A percentile compares a stretch with the other conserved stretches of the same genome.
Conservation (phyloP, 83 land plant species). For the Diphasiastrum complanatum region DNA sequence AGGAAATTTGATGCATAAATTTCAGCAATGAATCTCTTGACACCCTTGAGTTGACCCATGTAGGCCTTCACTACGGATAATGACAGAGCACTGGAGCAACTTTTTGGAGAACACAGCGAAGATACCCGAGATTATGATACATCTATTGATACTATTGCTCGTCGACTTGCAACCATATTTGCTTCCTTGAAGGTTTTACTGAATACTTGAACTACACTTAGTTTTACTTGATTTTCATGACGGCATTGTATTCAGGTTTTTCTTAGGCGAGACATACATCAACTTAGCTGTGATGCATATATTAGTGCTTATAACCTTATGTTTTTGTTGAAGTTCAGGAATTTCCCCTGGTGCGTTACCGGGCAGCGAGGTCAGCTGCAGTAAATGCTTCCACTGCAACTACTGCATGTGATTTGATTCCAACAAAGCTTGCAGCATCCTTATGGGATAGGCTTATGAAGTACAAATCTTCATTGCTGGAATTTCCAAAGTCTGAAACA, state of each 20-base stretch:
- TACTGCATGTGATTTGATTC: slow-evolving; percentile 77
- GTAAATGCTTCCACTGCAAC: slow-evolving; percentile 45
- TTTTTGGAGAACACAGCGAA: slow-evolving; percentile 74
- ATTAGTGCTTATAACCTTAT: neutral
- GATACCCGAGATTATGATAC: slow-evolving; percentile 49
- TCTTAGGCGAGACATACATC: neutral
- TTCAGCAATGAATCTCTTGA: too few relatives aligned
- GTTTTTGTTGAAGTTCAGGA: slow-evolving; percentile 45
- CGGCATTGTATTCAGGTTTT: neutral
- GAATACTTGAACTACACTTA: neutral
- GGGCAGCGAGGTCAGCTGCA: slow-evolving; percentile 72
- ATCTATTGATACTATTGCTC: slow-evolving; percentile 66
- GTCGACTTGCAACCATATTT: slow-evolving; percentile 86
- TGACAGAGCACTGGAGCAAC: slow-evolving; percentile 70
- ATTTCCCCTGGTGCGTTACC: slow-evolving; percentile 83
- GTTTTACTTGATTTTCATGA: neutral
- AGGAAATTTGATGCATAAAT: too few relatives aligned
- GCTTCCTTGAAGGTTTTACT: slow-evolving; percentile 74
- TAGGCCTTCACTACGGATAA: slow-evolving; percentile 91
- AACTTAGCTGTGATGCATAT: neutral
- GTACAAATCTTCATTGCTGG: slow-evolving; percentile 54
- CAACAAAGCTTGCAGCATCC: slow-evolving; percentile 90
- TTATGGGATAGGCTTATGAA: slow-evolving; percentile 73
- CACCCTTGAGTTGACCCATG: neutral
- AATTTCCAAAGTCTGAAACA: slow-evolving; percentile 78